phyloP scores from a whole-genome alignment of 2,329 filamentous ascomycete species.

The Claviceps spartinae region DNA sequence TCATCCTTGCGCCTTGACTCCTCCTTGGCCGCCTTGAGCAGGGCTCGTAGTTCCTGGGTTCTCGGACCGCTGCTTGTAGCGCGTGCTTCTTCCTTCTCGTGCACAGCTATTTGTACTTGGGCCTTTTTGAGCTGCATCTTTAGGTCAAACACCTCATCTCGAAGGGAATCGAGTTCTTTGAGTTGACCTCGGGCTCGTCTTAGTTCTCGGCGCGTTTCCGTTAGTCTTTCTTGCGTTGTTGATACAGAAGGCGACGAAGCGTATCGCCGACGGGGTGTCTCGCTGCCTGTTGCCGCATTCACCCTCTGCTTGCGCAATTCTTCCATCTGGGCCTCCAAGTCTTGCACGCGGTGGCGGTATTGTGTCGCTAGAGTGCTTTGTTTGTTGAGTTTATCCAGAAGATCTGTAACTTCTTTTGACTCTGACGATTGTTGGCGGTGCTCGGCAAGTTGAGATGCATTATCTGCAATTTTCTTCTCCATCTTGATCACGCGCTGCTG shows the following conservation, averaged over 20 bases:
- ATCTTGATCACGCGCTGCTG: conserved; percentile 50
- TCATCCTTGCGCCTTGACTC: conserved; percentile 33
- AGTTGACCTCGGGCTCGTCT: conserved; percentile 40
- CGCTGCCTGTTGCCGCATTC: conserved; percentile 16
- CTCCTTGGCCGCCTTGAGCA: conserved; percentile 30
- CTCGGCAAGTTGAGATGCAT: conserved; percentile 42
- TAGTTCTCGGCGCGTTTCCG: conserved; percentile 41
- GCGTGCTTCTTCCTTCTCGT: conserved; percentile 23
- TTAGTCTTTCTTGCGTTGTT: conserved; percentile 34
- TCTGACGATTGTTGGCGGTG: conserved; percentile 21
- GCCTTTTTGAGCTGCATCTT: conserved; percentile 36
- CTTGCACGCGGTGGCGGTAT: conserved; percentile 45
- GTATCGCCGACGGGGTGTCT: conserved; percentile 22
- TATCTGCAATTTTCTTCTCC: conserved; percentile 47
- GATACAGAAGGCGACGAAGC: conserved; percentile 27
- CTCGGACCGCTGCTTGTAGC: conserved; percentile 21
- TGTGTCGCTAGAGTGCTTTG: conserved; percentile 44
- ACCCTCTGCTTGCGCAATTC: conserved; percentile 24
- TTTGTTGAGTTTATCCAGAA: conserved; percentile 40
- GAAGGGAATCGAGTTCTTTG: conserved; percentile 36
- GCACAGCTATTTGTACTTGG: conserved; percentile 16
- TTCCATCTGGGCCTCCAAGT: conserved; percentile 39
- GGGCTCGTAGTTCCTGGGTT: conserved; percentile 25
- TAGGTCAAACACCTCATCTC: conserved; percentile 38
- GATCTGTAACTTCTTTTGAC: conserved; percentile 27